Evolutionary conservation across 371 early-diverging fungal species (phyloP).

Genomic region (Rhizomucor pusillus): DNA sequence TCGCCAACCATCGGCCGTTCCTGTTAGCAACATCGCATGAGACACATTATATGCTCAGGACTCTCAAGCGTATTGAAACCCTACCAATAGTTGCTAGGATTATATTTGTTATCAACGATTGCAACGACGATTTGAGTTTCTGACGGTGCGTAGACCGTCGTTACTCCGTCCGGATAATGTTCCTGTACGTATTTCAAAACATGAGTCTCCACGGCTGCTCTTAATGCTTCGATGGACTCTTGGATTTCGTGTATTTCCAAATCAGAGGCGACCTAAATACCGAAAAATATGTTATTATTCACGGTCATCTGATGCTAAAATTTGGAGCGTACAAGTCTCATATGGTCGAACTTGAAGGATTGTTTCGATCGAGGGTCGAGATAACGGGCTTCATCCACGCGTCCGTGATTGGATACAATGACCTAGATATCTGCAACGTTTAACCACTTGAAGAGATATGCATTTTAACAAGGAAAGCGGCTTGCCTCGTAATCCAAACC

Average conservation of each 20-base stretch:
- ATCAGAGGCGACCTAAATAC: conserved; percentile 51
- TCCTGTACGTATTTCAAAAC: conserved; percentile 62
- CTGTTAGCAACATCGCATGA: conserved; percentile 23
- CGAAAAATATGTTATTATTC: neutral
- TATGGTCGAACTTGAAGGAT: conserved; percentile 71
- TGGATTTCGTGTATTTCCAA: conserved; percentile 54
- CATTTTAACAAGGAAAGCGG: neutral
- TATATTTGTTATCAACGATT: conserved; percentile 88
- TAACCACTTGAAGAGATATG: neutral
- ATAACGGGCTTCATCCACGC: conserved; percentile 62
- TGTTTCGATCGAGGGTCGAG: conserved; percentile 72
- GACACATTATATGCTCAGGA: no score
- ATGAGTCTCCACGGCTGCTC: conserved; percentile 64
- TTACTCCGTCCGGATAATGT: conserved; percentile 78
- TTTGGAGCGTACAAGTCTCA: conserved; percentile 55
- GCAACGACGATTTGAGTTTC: conserved; percentile 57
- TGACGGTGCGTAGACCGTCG: conserved; percentile 59
- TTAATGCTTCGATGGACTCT: conserved; percentile 49
- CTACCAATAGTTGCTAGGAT: conserved; percentile 89
- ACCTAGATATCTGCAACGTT: conserved; percentile 33
- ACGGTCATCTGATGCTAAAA: neutral
- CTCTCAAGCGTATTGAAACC: no score
- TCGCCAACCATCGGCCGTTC: conserved; percentile 91
- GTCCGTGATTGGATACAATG: conserved; percentile 73
- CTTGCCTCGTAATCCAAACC: conserved; percentile 63